phyloP scores from a whole-genome alignment of 495 filamentous ascomycete genomes.

The Choiromyces venosus region DNA sequence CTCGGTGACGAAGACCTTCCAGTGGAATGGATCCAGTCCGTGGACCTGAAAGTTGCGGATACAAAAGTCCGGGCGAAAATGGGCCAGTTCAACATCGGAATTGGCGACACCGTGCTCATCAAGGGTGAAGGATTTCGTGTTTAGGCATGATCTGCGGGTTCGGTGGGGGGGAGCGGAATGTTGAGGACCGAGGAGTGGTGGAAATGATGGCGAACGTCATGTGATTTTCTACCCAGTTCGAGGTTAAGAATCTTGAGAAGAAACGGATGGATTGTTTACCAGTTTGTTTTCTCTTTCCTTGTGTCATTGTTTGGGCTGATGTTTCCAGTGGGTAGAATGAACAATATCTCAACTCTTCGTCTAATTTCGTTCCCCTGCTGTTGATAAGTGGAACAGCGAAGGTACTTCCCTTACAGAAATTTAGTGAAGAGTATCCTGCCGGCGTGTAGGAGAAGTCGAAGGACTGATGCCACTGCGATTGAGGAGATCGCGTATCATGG shows the following conservation, averaged over 20 bases:
- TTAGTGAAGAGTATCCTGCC: conserved; percentile 61
- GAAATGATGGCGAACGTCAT: conserved; percentile 57
- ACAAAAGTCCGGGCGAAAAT: conserved; percentile 62
- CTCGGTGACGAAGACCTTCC: conserved; percentile 75
- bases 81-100: conserved; percentile 72
- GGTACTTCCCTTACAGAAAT: no score
- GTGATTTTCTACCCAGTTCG: conserved; percentile 89
- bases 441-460: conserved; percentile 69
- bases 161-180: conserved; percentile 58
- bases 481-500: conserved; percentile 60
- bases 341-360: conserved; percentile 78
- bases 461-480: conserved; percentile 61
- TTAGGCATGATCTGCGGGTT: conserved; percentile 85
- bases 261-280: no score
- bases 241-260: conserved; percentile 75
- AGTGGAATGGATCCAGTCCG: conserved; percentile 84
- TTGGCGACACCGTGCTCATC: conserved; percentile 78
- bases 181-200: conserved; percentile 47
- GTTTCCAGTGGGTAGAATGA: conserved; percentile 62
- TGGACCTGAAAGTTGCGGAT: conserved; percentile 37
- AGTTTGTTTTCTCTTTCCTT: conserved; percentile 47
- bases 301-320: conserved; percentile 21
- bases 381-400: conserved; percentile 84
- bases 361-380: conserved; percentile 73
- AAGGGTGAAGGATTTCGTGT: conserved; percentile 76